A percentile compares a stretch with the other conserved stretches of the same genome.
Evolutionary conservation across 2,329 filamentous ascomycete species (phyloP).

Genomic region (Xenoacremonium recifei): DNA sequence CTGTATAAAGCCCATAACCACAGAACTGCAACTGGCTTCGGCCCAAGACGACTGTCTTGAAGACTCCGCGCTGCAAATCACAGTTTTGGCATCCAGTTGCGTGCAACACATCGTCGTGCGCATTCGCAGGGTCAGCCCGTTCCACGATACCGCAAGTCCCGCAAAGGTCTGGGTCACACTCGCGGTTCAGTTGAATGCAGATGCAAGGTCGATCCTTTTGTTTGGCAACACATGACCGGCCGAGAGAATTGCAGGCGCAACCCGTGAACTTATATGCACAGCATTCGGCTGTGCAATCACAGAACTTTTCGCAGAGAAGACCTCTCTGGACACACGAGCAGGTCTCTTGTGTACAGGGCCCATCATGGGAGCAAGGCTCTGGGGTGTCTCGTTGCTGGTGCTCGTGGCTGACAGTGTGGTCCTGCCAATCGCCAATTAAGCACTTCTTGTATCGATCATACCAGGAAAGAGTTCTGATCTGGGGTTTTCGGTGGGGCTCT

Average conservation of each 20-base stretch:
- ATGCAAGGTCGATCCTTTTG: slow-evolving; percentile 63
- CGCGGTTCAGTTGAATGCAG: slow-evolving; percentile 69
- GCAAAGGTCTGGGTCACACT: slow-evolving; percentile 79
- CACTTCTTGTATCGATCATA: slow-evolving; percentile 57
- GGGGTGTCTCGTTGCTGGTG: slow-evolving; percentile 57
- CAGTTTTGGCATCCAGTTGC: slow-evolving; percentile 69
- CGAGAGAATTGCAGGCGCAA: slow-evolving; percentile 60
- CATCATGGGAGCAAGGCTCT: slow-evolving; percentile 68
- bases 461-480: slow-evolving; percentile 49
- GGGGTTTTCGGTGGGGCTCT: slow-evolving; percentile 28
- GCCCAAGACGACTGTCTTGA: slow-evolving; percentile 67
- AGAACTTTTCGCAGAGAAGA: slow-evolving; percentile 72
- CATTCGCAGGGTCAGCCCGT: slow-evolving; percentile 67
- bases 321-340: slow-evolving; percentile 63
- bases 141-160: slow-evolving; percentile 66
- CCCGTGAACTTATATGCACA: slow-evolving; percentile 66
- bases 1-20: slow-evolving; percentile 74
- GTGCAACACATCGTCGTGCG: slow-evolving; percentile 56
- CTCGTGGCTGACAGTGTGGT: slow-evolving; percentile 53
- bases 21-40: slow-evolving; percentile 65
- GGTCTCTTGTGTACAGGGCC: slow-evolving; percentile 57
- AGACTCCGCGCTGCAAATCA: slow-evolving; percentile 63
- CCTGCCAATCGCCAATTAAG: slow-evolving; percentile 54
- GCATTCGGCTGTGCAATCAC: slow-evolving; percentile 57
- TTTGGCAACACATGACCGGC: slow-evolving; percentile 56